Evolutionary conservation across 345 rosid species (phyloP).

Genomic region (Brassica carinata): DNA sequence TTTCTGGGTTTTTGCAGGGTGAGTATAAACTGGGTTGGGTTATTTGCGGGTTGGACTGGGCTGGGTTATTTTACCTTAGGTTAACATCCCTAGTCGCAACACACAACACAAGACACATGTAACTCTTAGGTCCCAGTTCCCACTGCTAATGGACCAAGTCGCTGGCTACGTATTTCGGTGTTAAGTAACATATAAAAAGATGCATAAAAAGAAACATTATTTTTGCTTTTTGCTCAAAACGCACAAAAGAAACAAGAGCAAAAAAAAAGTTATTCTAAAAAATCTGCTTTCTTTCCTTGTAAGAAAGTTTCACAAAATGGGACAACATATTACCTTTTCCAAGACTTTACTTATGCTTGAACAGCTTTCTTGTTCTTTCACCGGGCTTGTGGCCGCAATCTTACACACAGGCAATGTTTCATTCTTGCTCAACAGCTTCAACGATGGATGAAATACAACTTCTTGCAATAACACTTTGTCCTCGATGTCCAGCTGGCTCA

Average conservation of each 20-base stretch:
- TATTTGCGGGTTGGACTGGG: too few relatives aligned
- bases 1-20: too few relatives aligned
- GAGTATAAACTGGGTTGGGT: too few relatives aligned
- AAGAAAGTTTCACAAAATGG: neutral
- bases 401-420: conserved; percentile 76
- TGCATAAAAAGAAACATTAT: neutral
- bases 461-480: conserved; percentile 62
- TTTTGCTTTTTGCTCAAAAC: neutral
- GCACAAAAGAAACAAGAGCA: neutral
- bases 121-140: conserved; percentile 5
- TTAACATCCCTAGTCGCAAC: neutral
- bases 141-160: conserved; percentile 25
- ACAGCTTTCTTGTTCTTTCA: conserved; percentile 44
- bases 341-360: conserved; percentile 9
- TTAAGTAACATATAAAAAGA: neutral
- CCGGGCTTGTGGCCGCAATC: conserved; percentile 48
- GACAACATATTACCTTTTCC: neutral
- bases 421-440: conserved; percentile 78
- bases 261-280: too few relatives aligned
- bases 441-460: conserved; percentile 59
- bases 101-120: conserved; percentile 2
- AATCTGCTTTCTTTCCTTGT: neutral
- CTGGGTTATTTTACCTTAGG: too few relatives aligned
- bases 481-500: conserved; percentile 76
- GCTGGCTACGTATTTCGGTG: neutral